Evolutionary conservation across 345 rosid species (phyloP).

Genomic region (Eucalyptus tenuipes): DNA sequence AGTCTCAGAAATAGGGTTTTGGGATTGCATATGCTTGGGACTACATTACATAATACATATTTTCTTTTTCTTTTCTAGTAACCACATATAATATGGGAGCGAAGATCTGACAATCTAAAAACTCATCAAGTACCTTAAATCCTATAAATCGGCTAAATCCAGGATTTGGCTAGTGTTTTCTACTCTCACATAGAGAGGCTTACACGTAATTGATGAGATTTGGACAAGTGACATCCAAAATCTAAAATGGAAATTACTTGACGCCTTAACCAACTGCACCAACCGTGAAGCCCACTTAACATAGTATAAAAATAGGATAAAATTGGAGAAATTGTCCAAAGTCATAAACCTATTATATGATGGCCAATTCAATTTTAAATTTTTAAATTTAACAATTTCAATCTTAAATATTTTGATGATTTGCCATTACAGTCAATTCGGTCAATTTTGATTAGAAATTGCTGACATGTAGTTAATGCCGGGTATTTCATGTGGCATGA

Average conservation of each 20-base stretch:
- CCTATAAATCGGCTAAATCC: not conserved
- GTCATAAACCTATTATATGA: not conserved
- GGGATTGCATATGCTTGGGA: not conserved
- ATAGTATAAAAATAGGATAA: not conserved
- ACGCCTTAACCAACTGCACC: rapidly evolving
- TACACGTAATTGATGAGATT: not conserved
- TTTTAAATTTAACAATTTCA: too few species aligned
- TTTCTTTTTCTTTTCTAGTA: not conserved
- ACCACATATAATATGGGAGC: not conserved
- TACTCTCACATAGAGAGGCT: not conserved
- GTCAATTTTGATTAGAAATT: too few species aligned
- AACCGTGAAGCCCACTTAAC: not conserved
- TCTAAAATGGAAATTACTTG: not conserved
- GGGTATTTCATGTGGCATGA: too few species aligned
- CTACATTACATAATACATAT: not conserved
- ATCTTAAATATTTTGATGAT: too few species aligned
- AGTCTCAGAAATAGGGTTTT: not conserved
- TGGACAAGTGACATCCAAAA: not conserved
- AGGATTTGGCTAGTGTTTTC: not conserved
- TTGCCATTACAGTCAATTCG: too few species aligned
- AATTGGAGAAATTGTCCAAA: not conserved
- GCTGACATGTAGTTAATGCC: rapidly evolving
- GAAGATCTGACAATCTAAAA: not conserved
- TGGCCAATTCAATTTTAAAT: too few species aligned
- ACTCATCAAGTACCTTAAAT: not conserved